Conservation (phyloP, 2,329 filamentous ascomycete species). For the Sporothrix globosa region DNA sequence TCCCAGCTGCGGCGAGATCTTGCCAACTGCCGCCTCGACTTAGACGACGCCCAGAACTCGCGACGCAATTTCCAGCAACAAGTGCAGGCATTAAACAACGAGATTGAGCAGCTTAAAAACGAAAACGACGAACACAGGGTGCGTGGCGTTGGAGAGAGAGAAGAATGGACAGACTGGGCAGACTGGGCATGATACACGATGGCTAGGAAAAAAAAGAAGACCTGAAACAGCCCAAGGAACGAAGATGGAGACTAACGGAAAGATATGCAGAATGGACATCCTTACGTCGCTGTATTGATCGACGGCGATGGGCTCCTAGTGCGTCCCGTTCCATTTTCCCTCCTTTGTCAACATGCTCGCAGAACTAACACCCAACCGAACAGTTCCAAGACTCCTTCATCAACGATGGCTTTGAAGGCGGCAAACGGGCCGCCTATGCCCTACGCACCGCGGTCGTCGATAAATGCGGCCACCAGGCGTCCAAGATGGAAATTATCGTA, state of each 20-base stretch:
- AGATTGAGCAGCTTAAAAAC: conserved; percentile 43
- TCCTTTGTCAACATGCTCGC: neutral
- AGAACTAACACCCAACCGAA: conserved; percentile 3
- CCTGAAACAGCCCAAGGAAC: neutral
- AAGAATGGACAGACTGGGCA: no score
- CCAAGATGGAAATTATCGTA: conserved; percentile 61
- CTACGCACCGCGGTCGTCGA: conserved; percentile 54
- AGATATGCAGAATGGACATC: conserved; percentile 53
- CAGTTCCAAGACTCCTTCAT: conserved; percentile 63
- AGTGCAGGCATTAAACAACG: conserved; percentile 47
- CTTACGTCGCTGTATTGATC: conserved; percentile 63
- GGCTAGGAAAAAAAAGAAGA: no score
- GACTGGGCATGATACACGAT: no score
- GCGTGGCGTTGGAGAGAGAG: neutral
- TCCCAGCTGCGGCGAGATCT: conserved; percentile 48
- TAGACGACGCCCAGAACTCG: conserved; percentile 53
- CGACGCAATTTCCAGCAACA: conserved; percentile 56
- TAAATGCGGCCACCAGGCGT: conserved; percentile 50
- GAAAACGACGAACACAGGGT: conserved; percentile 55
- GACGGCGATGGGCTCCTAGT: conserved; percentile 67
- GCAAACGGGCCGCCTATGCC: conserved; percentile 55
- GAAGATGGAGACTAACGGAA: conserved; percentile 4
- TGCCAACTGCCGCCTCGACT: conserved; percentile 53
- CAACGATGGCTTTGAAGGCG: conserved; percentile 58
- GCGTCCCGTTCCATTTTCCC: conserved; percentile 13